Evolutionary conservation across 306 rosid species (phyloP).

Genomic region (Gastrolobium bilobum): DNA sequence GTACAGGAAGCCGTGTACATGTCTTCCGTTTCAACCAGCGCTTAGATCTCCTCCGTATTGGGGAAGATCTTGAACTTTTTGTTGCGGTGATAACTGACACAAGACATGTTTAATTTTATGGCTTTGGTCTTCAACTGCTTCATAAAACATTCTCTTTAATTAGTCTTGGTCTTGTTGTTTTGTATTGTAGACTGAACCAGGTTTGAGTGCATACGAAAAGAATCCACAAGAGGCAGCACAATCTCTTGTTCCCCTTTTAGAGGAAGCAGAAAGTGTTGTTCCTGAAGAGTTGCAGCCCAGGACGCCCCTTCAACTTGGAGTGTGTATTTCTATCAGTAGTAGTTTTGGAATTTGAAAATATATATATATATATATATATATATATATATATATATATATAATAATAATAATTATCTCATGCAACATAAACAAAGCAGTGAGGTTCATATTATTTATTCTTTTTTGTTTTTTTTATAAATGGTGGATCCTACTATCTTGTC

Average conservation of each 20-base stretch:
- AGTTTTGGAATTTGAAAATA: too few species aligned
- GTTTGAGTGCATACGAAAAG: conserved; percentile 68
- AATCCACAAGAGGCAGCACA: conserved; percentile 69
- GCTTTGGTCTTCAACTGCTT: too few species aligned
- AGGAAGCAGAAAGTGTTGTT: conserved; percentile 63
- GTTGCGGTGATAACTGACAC: conserved; percentile 42
- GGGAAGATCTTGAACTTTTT: conserved; percentile 69
- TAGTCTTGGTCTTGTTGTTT: background rate
- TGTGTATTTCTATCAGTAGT: background rate
- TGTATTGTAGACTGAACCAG: conserved; percentile 53
- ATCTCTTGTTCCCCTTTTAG: conserved; percentile 65
- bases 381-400: too few species aligned
- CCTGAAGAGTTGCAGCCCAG: conserved; percentile 59
- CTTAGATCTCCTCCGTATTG: conserved; percentile 72
- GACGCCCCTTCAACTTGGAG: conserved; percentile 85
- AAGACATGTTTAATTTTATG: too few species aligned
- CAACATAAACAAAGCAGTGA: too few species aligned
- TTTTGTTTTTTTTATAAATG: too few species aligned
- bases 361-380: too few species aligned
- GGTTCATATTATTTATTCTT: too few species aligned
- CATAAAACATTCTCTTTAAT: background rate
- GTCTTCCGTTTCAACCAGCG: conserved; percentile 64
- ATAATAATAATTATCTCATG: too few species aligned
- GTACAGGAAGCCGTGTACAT: conserved; percentile 87
- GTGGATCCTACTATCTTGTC: too few species aligned